Evolutionary conservation across 176 grass and related monocot species (phyloP).

Genomic region (Themeda triandra): DNA sequence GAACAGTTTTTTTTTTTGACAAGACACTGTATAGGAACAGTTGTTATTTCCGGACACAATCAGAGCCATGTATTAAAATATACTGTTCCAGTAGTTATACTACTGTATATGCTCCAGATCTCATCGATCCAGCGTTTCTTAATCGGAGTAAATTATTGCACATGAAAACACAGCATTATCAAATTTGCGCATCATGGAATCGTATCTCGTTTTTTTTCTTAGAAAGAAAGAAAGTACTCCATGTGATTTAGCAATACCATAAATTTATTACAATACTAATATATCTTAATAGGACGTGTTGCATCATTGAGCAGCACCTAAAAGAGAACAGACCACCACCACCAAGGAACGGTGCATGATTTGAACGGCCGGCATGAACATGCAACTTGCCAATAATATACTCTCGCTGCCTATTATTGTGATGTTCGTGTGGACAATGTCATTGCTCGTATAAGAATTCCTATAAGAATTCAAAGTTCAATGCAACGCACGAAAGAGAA

Average conservation of each 20-base stretch:
- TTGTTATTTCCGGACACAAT: background rate
- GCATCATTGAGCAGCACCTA: background rate
- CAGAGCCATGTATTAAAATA: background rate
- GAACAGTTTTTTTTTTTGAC: slow-evolving; percentile 1
- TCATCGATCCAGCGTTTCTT: background rate
- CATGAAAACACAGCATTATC: background rate
- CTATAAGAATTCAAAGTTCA: background rate
- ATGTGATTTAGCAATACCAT: slow-evolving; percentile 11
- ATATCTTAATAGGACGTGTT: background rate
- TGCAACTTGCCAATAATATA: slow-evolving; percentile 12
- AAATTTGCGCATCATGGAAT: background rate
- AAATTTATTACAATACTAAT: background rate
- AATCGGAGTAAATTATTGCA: slow-evolving; percentile 4
- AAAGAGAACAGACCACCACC: too few species aligned
- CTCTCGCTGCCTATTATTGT: background rate
- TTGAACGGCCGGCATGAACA: background rate
- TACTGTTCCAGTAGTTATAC: background rate
- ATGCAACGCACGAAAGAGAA: slow-evolving; percentile 2
- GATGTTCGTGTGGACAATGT: background rate
- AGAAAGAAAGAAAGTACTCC: background rate
- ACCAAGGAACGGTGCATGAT: background rate
- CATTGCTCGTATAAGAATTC: background rate
- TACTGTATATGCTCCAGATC: slow-evolving; percentile 11
- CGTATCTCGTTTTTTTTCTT: background rate
- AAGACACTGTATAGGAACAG: background rate